These are phyloP conservation scores for Plasmopara muralis DNA, from an alignment of 352 stramenopile genomes.

Conservation along the genomic window DNA sequence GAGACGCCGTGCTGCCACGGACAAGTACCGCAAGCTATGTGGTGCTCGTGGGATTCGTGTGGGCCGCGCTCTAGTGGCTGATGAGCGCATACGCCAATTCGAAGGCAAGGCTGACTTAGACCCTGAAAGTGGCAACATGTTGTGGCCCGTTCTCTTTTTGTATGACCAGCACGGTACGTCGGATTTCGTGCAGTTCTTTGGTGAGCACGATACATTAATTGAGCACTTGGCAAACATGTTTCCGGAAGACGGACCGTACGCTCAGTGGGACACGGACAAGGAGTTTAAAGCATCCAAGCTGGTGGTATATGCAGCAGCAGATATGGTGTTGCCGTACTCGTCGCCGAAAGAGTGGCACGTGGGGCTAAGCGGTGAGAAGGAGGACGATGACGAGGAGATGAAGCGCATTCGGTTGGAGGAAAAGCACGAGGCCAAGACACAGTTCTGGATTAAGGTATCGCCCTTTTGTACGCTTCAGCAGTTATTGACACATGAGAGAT, in stretches of 20 bases:
- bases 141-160: constrained; percentile 78
- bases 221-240: constrained; percentile 88
- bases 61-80: constrained; percentile 64
- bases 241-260: constrained; percentile 76
- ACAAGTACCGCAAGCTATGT: constrained; percentile 79
- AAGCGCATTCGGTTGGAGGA: constrained; percentile 56
- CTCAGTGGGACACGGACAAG: constrained; percentile 64
- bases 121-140: constrained; percentile 47
- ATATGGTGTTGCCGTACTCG: constrained; percentile 66
- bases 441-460: constrained; percentile 72
- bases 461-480: constrained; percentile 73
- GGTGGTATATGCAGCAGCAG: constrained; percentile 61
- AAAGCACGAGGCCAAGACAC: constrained; percentile 67
- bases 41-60: constrained; percentile 54
- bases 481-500: constrained; percentile 63
- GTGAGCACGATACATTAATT: constrained; percentile 73
- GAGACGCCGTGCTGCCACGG: constrained; percentile 53
- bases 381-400: constrained; percentile 63
- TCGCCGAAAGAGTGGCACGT: constrained; percentile 68
- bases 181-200: constrained; percentile 78
- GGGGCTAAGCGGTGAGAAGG: constrained; percentile 60
- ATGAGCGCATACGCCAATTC: constrained; percentile 77
- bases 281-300: constrained; percentile 74
- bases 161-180: constrained; percentile 82
- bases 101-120: constrained; percentile 77